phyloP scores from a whole-genome alignment of 2,329 filamentous ascomycete species.

The Drechslerella stenobrocha region DNA sequence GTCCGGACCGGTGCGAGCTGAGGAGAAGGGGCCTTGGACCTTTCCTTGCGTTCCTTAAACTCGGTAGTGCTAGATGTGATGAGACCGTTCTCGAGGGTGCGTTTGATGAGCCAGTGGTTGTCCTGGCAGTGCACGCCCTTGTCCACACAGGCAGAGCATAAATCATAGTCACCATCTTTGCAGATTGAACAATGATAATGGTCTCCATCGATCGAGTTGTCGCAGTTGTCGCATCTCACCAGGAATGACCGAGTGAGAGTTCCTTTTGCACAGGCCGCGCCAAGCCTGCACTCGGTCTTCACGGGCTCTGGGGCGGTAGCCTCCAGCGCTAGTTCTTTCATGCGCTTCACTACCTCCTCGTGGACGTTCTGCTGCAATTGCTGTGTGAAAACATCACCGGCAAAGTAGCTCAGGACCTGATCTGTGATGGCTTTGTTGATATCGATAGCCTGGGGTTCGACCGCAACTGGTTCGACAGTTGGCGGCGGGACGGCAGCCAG shows the following conservation, averaged over 20 bases:
- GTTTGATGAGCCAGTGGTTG: slow-evolving; percentile 93
- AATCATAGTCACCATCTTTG: slow-evolving; percentile 89
- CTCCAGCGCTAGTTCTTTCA: slow-evolving; percentile 54
- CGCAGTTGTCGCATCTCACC: slow-evolving; percentile 93
- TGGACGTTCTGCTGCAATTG: slow-evolving; percentile 52
- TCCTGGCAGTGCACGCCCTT: slow-evolving; percentile 75
- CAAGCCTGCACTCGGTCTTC: slow-evolving; percentile 34
- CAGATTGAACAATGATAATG: slow-evolving; percentile 96
- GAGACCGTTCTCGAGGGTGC: slow-evolving; percentile 74
- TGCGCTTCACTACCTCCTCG: slow-evolving; percentile 50
- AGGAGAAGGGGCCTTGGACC: slow-evolving; percentile 49
- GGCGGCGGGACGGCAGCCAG: slow-evolving; percentile 9
- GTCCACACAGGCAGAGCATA: slow-evolving; percentile 79
- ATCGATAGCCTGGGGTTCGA: slow-evolving; percentile 36
- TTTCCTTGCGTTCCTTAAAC: slow-evolving; percentile 65
- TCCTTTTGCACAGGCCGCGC: slow-evolving; percentile 41
- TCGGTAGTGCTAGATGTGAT: slow-evolving; percentile 86
- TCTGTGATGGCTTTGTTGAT: slow-evolving; percentile 40
- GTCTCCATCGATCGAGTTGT: slow-evolving; percentile 72
- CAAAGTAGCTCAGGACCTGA: slow-evolving; percentile 38
- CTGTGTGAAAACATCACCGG: slow-evolving; percentile 32
- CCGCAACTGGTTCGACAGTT: slow-evolving; percentile 8
- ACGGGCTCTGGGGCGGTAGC: slow-evolving; percentile 57
- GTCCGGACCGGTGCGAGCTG: slow-evolving; percentile 54
- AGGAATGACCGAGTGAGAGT: slow-evolving; percentile 57